These are phyloP conservation scores for Monosporozyma servazzii DNA, from an alignment of 805 yeast species.

Conservation along the genomic window DNA sequence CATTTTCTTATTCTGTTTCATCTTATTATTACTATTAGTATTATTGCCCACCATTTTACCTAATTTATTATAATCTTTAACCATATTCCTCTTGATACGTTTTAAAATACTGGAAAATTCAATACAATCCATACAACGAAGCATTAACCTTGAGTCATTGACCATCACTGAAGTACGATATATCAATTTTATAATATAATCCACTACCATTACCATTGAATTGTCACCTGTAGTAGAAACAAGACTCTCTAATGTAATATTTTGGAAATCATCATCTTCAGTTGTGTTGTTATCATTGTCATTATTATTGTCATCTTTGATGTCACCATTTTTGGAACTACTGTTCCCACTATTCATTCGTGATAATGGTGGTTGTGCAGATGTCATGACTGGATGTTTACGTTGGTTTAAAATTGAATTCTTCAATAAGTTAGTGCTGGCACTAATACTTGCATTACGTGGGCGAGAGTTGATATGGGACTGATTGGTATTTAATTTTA, in stretches of 20 bases:
- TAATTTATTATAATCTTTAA: constrained; percentile 5
- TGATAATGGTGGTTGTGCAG: not conserved
- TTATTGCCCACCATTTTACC: constrained; percentile 1
- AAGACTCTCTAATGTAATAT: constrained; percentile 43
- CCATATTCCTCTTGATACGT: constrained; percentile 13
- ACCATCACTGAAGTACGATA: constrained; percentile 54
- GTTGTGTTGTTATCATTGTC: not conserved
- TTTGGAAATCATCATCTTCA: not conserved
- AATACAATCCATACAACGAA: constrained; percentile 27
- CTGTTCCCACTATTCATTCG: not conserved
- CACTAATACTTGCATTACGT: not conserved
- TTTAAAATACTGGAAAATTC: constrained; percentile 22
- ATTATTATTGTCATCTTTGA: not conserved
- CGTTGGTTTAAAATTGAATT: not conserved
- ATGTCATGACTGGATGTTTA: not conserved
- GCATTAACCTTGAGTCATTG: constrained; percentile 54
- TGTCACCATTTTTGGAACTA: not conserved
- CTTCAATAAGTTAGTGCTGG: not conserved
- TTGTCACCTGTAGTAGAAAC: constrained; percentile 40
- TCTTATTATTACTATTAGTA: constrained; percentile 2
- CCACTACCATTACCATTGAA: constrained; percentile 40
- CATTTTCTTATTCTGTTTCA: not conserved
- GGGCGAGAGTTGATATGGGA: not conserved
- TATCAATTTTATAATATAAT: constrained; percentile 46
- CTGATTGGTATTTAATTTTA: constrained; percentile 4